These are phyloP conservation scores for Fusarium papillatum DNA, from an alignment of 2,329 filamentous ascomycete species.

Conservation along the genomic window DNA sequence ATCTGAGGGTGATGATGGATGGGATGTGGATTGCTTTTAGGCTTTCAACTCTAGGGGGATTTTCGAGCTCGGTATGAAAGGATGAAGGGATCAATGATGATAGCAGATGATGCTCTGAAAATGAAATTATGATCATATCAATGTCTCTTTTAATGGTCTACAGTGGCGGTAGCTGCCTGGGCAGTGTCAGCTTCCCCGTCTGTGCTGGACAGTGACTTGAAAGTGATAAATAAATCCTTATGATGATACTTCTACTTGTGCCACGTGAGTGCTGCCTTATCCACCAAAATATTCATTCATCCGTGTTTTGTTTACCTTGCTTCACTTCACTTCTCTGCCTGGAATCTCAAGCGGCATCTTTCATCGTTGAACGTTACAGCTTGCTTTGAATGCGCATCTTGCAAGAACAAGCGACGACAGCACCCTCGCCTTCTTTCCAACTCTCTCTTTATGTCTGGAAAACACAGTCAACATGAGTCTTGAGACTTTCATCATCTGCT, in stretches of 20 bases:
- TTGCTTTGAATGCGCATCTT: neutral
- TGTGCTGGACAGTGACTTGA: neutral
- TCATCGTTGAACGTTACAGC: neutral
- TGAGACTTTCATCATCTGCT: neutral
- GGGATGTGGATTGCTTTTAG: neutral
- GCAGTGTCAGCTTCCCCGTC: neutral
- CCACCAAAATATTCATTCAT: neutral
- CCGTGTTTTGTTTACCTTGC: neutral
- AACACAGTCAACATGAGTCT: neutral
- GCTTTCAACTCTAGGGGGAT: neutral
- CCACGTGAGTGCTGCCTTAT: neutral
- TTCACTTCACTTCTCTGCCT: neutral
- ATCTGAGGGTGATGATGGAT: neutral
- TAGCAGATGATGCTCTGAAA: neutral
- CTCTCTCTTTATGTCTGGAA: too few species aligned
- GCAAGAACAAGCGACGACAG: neutral
- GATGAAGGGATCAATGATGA: neutral
- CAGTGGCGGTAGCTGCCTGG: neutral
- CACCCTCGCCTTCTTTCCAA: neutral
- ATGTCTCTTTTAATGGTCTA: neutral
- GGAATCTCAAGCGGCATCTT: neutral
- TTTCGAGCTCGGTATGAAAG: neutral
- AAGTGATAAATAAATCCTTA: neutral
- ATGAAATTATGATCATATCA: neutral
- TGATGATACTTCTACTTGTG: neutral